A percentile compares a stretch with the other conserved stretches of the same genome.
Conservation (phyloP, 1,284 basidiomycete genomes). For the Fomitopsis palustris region DNA sequence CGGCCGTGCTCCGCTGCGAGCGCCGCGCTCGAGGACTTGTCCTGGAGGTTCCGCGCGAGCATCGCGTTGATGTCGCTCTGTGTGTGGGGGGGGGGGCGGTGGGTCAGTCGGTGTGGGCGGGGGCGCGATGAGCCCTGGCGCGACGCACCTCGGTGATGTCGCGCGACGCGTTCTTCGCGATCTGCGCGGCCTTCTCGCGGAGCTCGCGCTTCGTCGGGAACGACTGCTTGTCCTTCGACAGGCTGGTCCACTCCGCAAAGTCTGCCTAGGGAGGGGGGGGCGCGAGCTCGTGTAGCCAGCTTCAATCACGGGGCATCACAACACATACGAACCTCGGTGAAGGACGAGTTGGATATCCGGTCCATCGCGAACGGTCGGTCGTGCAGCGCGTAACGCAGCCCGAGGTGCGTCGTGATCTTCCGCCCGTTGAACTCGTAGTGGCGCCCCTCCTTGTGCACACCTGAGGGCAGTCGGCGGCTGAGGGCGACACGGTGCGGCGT, state of each 20-base stretch:
- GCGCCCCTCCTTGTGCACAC: constrained; percentile 46
- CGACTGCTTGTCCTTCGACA: constrained; percentile 47
- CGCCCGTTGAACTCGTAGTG: constrained; percentile 76
- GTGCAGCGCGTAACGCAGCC: constrained; percentile 70
- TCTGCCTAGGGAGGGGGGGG: constrained; percentile 55
- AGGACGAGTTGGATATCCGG: constrained; percentile 72
- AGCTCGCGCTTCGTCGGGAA: constrained; percentile 64
- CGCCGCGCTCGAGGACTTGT: constrained; percentile 38
- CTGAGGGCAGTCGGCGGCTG: constrained; percentile 32
- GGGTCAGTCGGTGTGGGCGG: background rate
- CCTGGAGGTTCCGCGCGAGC: constrained; percentile 54
- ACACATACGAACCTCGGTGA: constrained; percentile 49
- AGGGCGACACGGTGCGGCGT: background rate
- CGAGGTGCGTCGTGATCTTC: constrained; percentile 57
- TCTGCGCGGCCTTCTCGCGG: constrained; percentile 60
- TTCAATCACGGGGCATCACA: background rate
- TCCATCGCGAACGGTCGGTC: constrained; percentile 66
- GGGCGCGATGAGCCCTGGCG: background rate
- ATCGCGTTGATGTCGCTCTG: constrained; percentile 71
- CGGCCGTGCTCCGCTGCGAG: constrained; percentile 58
- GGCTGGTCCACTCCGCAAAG: constrained; percentile 55
- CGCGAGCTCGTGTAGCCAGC: background rate
- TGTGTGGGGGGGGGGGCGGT: too few relatives aligned
- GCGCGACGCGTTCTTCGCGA: constrained; percentile 55
- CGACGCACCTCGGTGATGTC: constrained; percentile 70